phyloP scores from a whole-genome alignment of 1,284 basidiomycete species.

The Apiotrichum siamense region DNA sequence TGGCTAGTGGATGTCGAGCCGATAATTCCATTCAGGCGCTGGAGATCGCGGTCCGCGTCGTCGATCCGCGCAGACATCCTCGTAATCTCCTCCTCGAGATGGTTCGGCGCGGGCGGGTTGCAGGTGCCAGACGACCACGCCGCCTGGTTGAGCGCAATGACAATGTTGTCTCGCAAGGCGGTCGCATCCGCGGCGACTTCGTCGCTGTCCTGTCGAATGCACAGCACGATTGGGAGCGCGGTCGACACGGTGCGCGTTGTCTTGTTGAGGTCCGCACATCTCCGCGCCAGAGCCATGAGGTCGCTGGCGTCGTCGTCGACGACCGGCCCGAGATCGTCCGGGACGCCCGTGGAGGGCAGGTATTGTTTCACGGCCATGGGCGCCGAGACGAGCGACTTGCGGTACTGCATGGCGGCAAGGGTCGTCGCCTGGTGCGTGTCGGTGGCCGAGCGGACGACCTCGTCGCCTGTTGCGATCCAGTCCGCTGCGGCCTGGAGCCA shows the following conservation, averaged over 20 bases:
- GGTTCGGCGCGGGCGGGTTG: background rate
- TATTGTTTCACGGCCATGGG: constrained; percentile 11
- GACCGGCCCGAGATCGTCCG: constrained; percentile 8
- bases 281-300: constrained; percentile 5
- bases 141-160: constrained; percentile 2
- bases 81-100: background rate
- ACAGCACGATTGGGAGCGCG: constrained; percentile 9
- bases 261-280: constrained; percentile 7
- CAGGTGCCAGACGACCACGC: constrained; percentile 7
- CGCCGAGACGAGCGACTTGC: constrained; percentile 7
- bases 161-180: background rate
- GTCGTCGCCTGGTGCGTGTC: constrained; percentile 12
- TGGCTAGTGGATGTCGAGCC: background rate
- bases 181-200: background rate
- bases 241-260: constrained; percentile 1
- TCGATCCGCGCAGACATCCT: background rate
- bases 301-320: constrained; percentile 16
- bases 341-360: constrained; percentile 5
- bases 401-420: constrained; percentile 19
- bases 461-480: constrained; percentile 12
- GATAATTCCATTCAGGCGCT: background rate
- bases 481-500: constrained; percentile 13
- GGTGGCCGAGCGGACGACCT: constrained; percentile 1
- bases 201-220: constrained; percentile 4
- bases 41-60: constrained; percentile 2